Evolutionary conservation across 768 basidiomycete species (phyloP).

Genomic region (Daedaleopsis sinensis): DNA sequence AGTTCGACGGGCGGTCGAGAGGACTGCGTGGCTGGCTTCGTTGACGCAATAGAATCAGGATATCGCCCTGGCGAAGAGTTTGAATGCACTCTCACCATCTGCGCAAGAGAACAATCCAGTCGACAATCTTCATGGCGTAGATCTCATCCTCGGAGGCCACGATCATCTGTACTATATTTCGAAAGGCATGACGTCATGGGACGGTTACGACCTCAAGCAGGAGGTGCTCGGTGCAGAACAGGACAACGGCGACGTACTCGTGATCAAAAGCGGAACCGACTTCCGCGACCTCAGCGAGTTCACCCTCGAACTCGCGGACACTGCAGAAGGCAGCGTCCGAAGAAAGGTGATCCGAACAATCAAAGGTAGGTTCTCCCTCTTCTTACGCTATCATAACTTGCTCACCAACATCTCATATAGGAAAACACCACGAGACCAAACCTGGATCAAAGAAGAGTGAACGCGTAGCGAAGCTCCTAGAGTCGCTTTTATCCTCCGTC

Average conservation of each 20-base stretch:
- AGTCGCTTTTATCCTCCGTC: constrained; percentile 68
- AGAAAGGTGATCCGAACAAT: constrained; percentile 63
- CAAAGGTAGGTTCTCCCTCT: constrained; percentile 48
- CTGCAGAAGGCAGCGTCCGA: constrained; percentile 65
- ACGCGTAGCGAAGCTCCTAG: constrained; percentile 58
- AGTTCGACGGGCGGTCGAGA: background rate
- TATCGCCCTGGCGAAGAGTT: constrained; percentile 66
- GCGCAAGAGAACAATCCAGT: constrained; percentile 48
- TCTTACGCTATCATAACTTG: too few species aligned
- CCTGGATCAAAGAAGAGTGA: constrained; percentile 51
- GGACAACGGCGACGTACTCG: constrained; percentile 71
- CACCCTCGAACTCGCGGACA: constrained; percentile 58
- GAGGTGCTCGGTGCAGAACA: constrained; percentile 66
- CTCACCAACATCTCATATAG: constrained; percentile 35
- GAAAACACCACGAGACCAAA: constrained; percentile 64
- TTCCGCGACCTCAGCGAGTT: constrained; percentile 87
- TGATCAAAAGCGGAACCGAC: constrained; percentile 88
- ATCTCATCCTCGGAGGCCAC: constrained; percentile 86
- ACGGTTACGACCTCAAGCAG: constrained; percentile 56
- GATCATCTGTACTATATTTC: constrained; percentile 84
- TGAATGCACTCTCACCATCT: constrained; percentile 60
- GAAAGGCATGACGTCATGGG: constrained; percentile 67
- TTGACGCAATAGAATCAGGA: constrained; percentile 49
- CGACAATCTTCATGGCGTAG: constrained; percentile 69
- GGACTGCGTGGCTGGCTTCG: background rate